Evolutionary conservation across 2,329 filamentous ascomycete genomes (phyloP).

Genomic region (Fusarium vanettenii): DNA sequence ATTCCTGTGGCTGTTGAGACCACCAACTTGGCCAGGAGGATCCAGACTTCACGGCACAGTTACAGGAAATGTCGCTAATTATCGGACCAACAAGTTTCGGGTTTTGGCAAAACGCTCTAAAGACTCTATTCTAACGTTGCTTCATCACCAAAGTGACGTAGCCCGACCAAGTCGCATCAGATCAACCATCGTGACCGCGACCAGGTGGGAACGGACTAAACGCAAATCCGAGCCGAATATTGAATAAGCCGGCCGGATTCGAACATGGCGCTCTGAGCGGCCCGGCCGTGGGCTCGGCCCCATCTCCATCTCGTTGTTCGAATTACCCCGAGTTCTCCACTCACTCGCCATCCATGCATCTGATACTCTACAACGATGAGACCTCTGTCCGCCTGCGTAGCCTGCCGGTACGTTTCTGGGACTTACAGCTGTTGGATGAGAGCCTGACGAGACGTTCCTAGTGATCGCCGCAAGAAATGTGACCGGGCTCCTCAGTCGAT

Average conservation of each 20-base stretch:
- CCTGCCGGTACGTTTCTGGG: neutral
- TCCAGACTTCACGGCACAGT: neutral
- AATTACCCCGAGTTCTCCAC: neutral
- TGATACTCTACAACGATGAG: neutral
- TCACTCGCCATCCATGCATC: neutral
- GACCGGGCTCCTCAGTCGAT: neutral
- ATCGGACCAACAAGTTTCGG: neutral
- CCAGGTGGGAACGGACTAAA: neutral
- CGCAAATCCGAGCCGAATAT: neutral
- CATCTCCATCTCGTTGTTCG: neutral
- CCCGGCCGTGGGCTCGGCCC: neutral
- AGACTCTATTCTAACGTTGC: neutral
- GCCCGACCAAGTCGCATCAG: neutral
- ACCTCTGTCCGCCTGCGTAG: neutral
- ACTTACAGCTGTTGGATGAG: neutral
- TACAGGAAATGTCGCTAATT: neutral
- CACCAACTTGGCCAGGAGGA: neutral
- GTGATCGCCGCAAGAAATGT: slow-evolving; percentile 5
- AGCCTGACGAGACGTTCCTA: neutral
- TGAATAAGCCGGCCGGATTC: slow-evolving; percentile 4
- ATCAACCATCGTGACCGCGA: neutral
- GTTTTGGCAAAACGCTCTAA: neutral
- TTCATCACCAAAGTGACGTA: slow-evolving; percentile 2
- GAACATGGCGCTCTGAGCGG: neutral
- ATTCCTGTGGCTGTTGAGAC: neutral